Conservation (phyloP, 257 asterid species). For the Capsicum pubescens region DNA sequence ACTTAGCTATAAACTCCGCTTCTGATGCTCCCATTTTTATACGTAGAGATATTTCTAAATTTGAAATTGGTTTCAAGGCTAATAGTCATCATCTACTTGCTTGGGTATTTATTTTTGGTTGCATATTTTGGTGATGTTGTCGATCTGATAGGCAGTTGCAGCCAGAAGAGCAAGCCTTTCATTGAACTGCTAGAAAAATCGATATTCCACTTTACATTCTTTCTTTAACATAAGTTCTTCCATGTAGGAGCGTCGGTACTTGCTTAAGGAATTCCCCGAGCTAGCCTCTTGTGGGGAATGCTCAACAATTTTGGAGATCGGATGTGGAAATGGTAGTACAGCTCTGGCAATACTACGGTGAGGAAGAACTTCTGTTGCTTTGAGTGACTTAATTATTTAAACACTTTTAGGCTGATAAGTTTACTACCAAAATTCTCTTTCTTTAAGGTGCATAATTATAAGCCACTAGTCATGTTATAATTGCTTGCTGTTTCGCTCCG, state of each 20-base stretch:
- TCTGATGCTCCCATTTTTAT: not conserved
- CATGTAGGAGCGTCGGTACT: constrained; percentile 80
- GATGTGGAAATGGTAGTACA: constrained; percentile 96
- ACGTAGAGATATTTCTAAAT: not conserved
- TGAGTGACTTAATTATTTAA: not conserved
- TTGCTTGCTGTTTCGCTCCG: not conserved
- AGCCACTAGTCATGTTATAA: not conserved
- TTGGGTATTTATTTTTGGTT: constrained; percentile 14
- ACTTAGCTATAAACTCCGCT: not conserved
- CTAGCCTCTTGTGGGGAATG: constrained; percentile 63
- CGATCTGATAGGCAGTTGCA: not conserved
- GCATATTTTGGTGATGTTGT: not conserved
- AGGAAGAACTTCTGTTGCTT: not conserved
- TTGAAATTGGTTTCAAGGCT: not conserved
- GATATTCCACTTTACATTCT: not conserved
- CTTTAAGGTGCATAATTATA: constrained; percentile 3
- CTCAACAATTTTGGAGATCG: constrained; percentile 85
- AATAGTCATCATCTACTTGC: not conserved
- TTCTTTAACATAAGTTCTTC: not conserved
- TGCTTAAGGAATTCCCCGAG: constrained; percentile 86
- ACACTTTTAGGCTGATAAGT: not conserved
- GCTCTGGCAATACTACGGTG: constrained; percentile 71
- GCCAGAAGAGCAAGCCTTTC: not conserved
- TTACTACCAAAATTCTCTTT: not conserved
- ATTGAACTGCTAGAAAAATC: not conserved